phyloP scores from a whole-genome alignment of 306 rosid genomes.

The Fragaria ananassa region DNA sequence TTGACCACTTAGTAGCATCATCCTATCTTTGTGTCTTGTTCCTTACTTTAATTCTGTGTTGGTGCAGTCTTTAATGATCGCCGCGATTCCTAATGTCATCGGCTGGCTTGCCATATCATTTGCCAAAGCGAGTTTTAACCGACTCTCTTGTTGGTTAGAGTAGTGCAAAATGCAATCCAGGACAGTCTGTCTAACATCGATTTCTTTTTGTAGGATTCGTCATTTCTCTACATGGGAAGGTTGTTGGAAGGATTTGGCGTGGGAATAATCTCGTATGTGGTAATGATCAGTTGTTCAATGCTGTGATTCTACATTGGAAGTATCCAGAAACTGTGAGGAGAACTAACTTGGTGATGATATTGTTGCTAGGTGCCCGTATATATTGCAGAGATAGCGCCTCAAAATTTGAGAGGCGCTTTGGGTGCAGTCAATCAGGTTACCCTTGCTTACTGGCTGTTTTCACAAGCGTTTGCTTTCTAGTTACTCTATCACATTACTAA shows the following conservation, averaged over 20 bases:
- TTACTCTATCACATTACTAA: conserved; percentile 2
- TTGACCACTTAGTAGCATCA: neutral
- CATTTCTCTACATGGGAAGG: conserved; percentile 96
- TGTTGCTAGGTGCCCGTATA: conserved; percentile 73
- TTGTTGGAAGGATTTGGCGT: conserved; percentile 98
- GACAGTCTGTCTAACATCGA: neutral
- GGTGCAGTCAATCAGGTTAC: conserved; percentile 90
- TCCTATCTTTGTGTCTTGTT: neutral
- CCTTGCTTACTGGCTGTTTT: conserved; percentile 13
- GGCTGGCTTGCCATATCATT: conserved; percentile 91
- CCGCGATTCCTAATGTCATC: conserved; percentile 83
- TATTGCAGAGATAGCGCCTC: conserved; percentile 94
- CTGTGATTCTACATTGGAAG: conserved; percentile 13
- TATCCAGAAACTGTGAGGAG: conserved; percentile 12
- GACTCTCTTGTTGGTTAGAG: conserved; percentile 13
- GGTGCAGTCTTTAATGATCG: conserved; percentile 83
- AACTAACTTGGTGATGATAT: conserved; percentile 23
- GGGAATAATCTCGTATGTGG: conserved; percentile 92
- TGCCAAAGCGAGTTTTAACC: conserved; percentile 62
- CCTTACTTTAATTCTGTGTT: conserved; percentile 21
- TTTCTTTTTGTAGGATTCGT: conserved; percentile 56
- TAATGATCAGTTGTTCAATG: conserved; percentile 26
- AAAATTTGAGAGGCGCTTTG: conserved; percentile 75
- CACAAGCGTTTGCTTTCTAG: neutral
- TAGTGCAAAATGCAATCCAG: conserved; percentile 8